Evolutionary conservation across 225 moss, liverwort and hornwort species (phyloP).

Genomic region (Marchantia polymorpha): DNA sequence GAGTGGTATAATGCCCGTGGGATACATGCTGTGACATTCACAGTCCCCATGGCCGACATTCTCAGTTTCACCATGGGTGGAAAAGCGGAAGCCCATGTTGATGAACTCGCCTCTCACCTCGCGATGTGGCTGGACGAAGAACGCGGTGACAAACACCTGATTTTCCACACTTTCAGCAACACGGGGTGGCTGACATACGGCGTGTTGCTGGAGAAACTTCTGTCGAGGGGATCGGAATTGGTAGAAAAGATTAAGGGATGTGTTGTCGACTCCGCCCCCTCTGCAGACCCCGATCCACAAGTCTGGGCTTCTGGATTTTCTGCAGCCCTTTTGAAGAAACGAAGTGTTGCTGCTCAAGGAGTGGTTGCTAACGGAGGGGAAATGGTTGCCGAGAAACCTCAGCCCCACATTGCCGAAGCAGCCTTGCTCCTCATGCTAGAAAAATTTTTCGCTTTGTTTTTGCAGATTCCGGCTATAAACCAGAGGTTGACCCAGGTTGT

Average conservation of each 20-base stretch:
- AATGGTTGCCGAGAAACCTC: slow-evolving; percentile 16
- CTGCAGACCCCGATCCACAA: slow-evolving; percentile 82
- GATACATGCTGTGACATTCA: slow-evolving; percentile 88
- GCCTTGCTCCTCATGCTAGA: slow-evolving; percentile 70
- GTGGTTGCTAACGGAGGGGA: slow-evolving; percentile 34
- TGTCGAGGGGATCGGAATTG: slow-evolving; percentile 45
- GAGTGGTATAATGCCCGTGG: slow-evolving; percentile 95
- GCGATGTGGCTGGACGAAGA: slow-evolving; percentile 56
- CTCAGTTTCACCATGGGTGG: slow-evolving; percentile 61
- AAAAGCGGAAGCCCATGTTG: slow-evolving; percentile 84
- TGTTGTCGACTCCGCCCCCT: slow-evolving; percentile 89
- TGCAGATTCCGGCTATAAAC: slow-evolving; percentile 72
- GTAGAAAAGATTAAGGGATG: slow-evolving; percentile 83
- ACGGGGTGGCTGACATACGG: slow-evolving; percentile 98
- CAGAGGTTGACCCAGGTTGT: slow-evolving; percentile 72
- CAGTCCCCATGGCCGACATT: slow-evolving; percentile 79
- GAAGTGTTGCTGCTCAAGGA: slow-evolving; percentile 52
- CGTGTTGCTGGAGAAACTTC: slow-evolving; percentile 77
- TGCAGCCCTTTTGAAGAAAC: slow-evolving; percentile 85
- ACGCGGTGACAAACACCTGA: slow-evolving; percentile 64
- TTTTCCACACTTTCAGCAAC: slow-evolving; percentile 97
- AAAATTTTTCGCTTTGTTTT: slow-evolving; percentile 81
- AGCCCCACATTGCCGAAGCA: slow-evolving; percentile 59
- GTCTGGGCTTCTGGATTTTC: slow-evolving; percentile 98
- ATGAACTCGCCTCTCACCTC: slow-evolving; percentile 61